Percentiles rank a stretch among this genome's conserved stretches.
These are phyloP conservation scores for Boeremia lycopersici DNA, from an alignment of 2,329 filamentous ascomycete species.

Conservation along the genomic window DNA sequence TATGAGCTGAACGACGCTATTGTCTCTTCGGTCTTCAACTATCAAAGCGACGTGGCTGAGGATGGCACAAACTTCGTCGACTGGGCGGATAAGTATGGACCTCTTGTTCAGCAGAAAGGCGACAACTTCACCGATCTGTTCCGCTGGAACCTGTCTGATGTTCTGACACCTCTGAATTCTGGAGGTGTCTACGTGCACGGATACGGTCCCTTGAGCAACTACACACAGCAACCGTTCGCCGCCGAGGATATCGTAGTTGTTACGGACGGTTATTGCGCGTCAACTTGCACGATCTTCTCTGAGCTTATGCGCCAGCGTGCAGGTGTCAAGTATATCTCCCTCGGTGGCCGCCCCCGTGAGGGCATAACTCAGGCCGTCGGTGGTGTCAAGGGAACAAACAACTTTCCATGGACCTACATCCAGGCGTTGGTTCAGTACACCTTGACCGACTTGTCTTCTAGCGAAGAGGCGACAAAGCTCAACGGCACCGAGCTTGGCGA, in stretches of 20 bases:
- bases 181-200: constrained; percentile 45
- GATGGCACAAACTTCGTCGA: constrained; percentile 57
- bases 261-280: constrained; percentile 60
- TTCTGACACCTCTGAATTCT: constrained; percentile 44
- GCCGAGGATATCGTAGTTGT: constrained; percentile 64
- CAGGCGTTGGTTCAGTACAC: constrained; percentile 33
- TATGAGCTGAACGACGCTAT: constrained; percentile 38
- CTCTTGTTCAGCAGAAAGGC: constrained; percentile 46
- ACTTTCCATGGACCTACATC: constrained; percentile 40
- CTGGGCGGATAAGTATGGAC: constrained; percentile 56
- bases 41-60: constrained; percentile 54
- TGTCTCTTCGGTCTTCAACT: constrained; percentile 54
- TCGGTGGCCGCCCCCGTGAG: constrained; percentile 64
- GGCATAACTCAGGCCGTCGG: constrained; percentile 62
- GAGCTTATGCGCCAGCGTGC: constrained; percentile 60
- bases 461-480: constrained; percentile 35
- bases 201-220: constrained; percentile 50
- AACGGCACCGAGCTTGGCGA: constrained; percentile 40
- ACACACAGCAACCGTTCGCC: constrained; percentile 57
- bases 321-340: constrained; percentile 61
- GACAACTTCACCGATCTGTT: constrained; percentile 64
- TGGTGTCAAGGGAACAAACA: constrained; percentile 66
- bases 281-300: constrained; percentile 65
- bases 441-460: constrained; percentile 28
- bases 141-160: constrained; percentile 57